A percentile compares a stretch with the other conserved stretches of the same genome.
These are phyloP conservation scores for Tolypocladium tropicale DNA, from an alignment of 2,329 filamentous ascomycete species.

Conservation along the genomic window DNA sequence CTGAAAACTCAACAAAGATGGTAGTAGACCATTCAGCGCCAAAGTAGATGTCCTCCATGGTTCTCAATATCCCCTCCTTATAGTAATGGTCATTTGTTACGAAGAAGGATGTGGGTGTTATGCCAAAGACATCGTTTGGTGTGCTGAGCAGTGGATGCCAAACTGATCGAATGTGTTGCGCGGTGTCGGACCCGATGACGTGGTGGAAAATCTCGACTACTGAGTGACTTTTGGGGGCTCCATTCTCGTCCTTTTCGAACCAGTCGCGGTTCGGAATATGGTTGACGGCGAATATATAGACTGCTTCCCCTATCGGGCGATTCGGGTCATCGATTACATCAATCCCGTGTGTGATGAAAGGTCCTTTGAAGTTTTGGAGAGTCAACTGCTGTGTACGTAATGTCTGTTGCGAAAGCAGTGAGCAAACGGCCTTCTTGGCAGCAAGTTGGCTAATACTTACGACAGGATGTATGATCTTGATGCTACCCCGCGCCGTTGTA, in stretches of 20 bases:
- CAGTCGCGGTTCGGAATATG: slow-evolving; percentile 41
- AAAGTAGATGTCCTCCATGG: slow-evolving; percentile 33
- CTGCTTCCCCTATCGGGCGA: slow-evolving; percentile 20
- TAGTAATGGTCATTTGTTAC: slow-evolving; percentile 52
- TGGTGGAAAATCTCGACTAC: slow-evolving; percentile 50
- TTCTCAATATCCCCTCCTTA: slow-evolving; percentile 33
- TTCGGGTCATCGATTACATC: slow-evolving; percentile 43
- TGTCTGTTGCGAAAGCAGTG: slow-evolving; percentile 6
- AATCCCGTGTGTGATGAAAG: slow-evolving; percentile 51
- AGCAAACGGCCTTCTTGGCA: slow-evolving; percentile 5
- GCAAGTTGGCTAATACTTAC: slow-evolving; percentile 23
- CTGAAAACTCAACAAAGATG: slow-evolving; percentile 30
- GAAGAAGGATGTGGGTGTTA: slow-evolving; percentile 36
- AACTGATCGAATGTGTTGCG: slow-evolving; percentile 41
- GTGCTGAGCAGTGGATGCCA: slow-evolving; percentile 41
- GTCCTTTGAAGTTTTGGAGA: slow-evolving; percentile 39
- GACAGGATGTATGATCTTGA: slow-evolving; percentile 44
- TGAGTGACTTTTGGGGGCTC: slow-evolving; percentile 32
- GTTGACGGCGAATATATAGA: slow-evolving; percentile 53
- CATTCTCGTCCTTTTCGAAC: slow-evolving; percentile 10
- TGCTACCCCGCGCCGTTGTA: slow-evolving; percentile 26
- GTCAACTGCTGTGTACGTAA: slow-evolving; percentile 28
- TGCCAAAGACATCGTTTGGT: slow-evolving; percentile 47
- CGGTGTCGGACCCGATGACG: slow-evolving; percentile 27
- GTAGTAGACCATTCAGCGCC: slow-evolving; percentile 37